phyloP scores from a whole-genome alignment of 345 rosid genomes.

The Crucihimalaya himalaica region DNA sequence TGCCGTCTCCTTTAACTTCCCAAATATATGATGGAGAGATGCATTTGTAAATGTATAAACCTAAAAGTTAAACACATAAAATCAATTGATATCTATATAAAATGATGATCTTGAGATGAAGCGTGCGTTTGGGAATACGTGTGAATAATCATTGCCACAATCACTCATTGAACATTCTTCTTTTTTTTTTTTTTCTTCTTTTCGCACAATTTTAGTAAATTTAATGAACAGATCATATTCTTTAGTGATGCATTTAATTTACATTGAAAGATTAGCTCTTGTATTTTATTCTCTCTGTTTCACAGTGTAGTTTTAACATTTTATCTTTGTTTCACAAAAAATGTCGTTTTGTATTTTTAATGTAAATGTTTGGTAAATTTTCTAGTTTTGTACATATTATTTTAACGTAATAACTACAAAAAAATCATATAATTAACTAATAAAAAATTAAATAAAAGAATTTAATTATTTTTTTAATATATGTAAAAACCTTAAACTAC shows the following conservation, averaged over 20 bases:
- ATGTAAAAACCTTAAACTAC: too few relatives aligned
- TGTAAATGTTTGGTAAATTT: too few relatives aligned
- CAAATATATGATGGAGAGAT: slow-evolving; percentile 22
- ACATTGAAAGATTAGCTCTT: too few relatives aligned
- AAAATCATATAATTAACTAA: too few relatives aligned
- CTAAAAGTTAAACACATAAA: background rate
- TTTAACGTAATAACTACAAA: too few relatives aligned
- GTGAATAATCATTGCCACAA: slow-evolving; percentile 41
- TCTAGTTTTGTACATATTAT: too few relatives aligned
- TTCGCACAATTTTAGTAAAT: background rate
- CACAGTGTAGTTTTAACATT: too few relatives aligned
- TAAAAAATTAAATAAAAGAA: too few relatives aligned
- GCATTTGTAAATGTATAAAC: background rate
- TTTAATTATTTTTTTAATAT: too few relatives aligned
- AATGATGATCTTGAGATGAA: slow-evolving; percentile 33
- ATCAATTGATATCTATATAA: background rate
- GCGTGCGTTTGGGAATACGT: slow-evolving; percentile 44
- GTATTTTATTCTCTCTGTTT: too few relatives aligned
- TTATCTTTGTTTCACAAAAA: too few relatives aligned
- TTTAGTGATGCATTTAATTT: background rate
- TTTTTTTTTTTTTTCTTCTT: background rate
- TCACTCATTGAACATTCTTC: slow-evolving; percentile 33
- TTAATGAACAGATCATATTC: slow-evolving; percentile 8
- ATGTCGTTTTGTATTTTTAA: too few relatives aligned
- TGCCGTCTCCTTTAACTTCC: slow-evolving; percentile 20